These are phyloP conservation scores for Taphrina wiesneri DNA, from an alignment of 1,139 yeast species.

Conservation along the genomic window DNA sequence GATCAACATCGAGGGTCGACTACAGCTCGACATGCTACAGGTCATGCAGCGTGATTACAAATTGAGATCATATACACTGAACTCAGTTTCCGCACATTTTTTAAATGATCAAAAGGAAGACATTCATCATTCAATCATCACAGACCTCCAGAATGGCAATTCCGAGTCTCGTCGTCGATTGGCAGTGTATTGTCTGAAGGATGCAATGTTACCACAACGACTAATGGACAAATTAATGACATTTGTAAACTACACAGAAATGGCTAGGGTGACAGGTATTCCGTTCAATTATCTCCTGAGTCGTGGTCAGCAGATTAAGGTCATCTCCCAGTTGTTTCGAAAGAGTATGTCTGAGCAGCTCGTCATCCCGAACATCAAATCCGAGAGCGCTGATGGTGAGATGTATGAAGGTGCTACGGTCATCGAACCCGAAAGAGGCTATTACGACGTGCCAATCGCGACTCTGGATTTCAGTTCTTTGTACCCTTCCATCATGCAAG, in stretches of 20 bases:
- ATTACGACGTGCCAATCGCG: slow-evolving; percentile 95
- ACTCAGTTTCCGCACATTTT: slow-evolving; percentile 93
- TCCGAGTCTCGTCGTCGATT: slow-evolving; percentile 89
- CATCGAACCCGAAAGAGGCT: slow-evolving; percentile 93
- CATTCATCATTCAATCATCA: slow-evolving; percentile 93
- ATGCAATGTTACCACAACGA: slow-evolving; percentile 87
- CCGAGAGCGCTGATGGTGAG: slow-evolving; percentile 71
- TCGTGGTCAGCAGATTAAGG: slow-evolving; percentile 97
- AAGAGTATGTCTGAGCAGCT: slow-evolving; percentile 83
- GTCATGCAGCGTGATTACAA: slow-evolving; percentile 93
- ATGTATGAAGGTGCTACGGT: slow-evolving; percentile 99
- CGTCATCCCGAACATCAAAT: slow-evolving; percentile 87
- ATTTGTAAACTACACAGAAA: slow-evolving; percentile 92
- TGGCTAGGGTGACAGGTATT: slow-evolving; percentile 99
- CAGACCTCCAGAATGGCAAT: slow-evolving; percentile 89
- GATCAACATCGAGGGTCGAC: slow-evolving; percentile 90
- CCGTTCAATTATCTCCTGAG: slow-evolving; percentile 86
- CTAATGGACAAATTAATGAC: slow-evolving; percentile 92
- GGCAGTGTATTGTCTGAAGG: slow-evolving; percentile 96
- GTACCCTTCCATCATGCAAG: slow-evolving; percentile 99
- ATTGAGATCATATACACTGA: slow-evolving; percentile 87
- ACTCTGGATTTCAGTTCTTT: slow-evolving; percentile 96
- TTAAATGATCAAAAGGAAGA: slow-evolving; percentile 96
- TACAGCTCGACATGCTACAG: slow-evolving; percentile 91
- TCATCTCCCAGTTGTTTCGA: slow-evolving; percentile 88